Evolutionary conservation across 2,329 filamentous ascomycete species (phyloP).

Genomic region (Arthrobotrys pseudoclavata): DNA sequence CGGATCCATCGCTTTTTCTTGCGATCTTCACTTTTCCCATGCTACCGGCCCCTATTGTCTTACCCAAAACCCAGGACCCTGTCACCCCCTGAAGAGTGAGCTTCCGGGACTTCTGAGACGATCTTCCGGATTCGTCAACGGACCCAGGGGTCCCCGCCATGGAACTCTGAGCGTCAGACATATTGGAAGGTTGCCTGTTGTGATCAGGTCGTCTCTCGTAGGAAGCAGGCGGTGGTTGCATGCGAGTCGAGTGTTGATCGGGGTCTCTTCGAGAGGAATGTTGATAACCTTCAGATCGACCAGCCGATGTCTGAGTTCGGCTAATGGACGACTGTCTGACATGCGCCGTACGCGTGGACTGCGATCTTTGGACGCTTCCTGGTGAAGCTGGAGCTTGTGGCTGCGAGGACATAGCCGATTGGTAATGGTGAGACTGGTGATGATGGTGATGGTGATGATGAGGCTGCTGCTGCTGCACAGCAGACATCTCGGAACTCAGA

Average conservation of each 20-base stretch:
- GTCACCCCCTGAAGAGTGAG: slow-evolving; percentile 83
- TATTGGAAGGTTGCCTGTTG: slow-evolving; percentile 58
- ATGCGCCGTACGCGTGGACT: slow-evolving; percentile 57
- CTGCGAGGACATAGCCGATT: slow-evolving; percentile 72
- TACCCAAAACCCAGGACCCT: slow-evolving; percentile 89
- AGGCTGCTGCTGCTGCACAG: slow-evolving; percentile 41
- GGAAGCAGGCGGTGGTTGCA: slow-evolving; percentile 53
- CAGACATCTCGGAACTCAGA: slow-evolving; percentile 47
- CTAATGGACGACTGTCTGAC: slow-evolving; percentile 55
- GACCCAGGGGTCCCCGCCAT: slow-evolving; percentile 66
- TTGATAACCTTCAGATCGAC: slow-evolving; percentile 48
- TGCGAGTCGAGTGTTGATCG: slow-evolving; percentile 45
- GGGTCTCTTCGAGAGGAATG: slow-evolving; percentile 51
- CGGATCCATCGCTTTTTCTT: slow-evolving; percentile 65
- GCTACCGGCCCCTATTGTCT: slow-evolving; percentile 92
- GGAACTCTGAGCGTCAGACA: slow-evolving; percentile 68
- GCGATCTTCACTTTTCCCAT: slow-evolving; percentile 99
- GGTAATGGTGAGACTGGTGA: slow-evolving; percentile 65
- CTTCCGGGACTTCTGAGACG: slow-evolving; percentile 70
- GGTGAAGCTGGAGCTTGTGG: slow-evolving; percentile 68
- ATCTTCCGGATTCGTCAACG: slow-evolving; percentile 60
- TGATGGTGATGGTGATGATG: slow-evolving; percentile 61
- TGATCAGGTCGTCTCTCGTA: slow-evolving; percentile 57
- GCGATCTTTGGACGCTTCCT: slow-evolving; percentile 48
- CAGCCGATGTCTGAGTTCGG: slow-evolving; percentile 44